Percentiles rank a stretch among this genome's conserved stretches.
Evolutionary conservation across 495 filamentous ascomycete species (phyloP).

Genomic region (Penicillium coprophilum): DNA sequence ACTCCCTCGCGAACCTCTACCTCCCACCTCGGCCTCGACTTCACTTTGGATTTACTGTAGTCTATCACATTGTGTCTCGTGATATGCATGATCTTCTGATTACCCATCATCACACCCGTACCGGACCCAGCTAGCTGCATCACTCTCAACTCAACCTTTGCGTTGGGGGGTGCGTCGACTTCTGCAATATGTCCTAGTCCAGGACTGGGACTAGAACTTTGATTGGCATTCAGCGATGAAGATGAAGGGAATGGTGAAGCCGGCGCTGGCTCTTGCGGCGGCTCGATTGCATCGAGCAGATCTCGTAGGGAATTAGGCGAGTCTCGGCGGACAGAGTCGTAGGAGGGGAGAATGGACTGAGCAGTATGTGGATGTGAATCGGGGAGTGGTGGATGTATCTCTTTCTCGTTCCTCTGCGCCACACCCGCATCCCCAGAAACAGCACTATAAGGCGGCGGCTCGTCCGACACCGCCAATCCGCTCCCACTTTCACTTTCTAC

Average conservation of each 20-base stretch:
- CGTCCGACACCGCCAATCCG: background rate
- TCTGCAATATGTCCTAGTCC: background rate
- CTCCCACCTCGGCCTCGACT: slow-evolving; percentile 23
- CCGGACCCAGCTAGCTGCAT: slow-evolving; percentile 16
- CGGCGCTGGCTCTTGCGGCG: slow-evolving; percentile 24
- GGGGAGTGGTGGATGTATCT: background rate
- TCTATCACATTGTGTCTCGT: slow-evolving; percentile 20
- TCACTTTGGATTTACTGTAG: slow-evolving; percentile 8
- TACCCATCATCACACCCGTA: slow-evolving; percentile 26
- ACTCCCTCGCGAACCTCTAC: slow-evolving; percentile 29
- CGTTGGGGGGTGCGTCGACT: background rate
- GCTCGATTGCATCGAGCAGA: slow-evolving; percentile 28
- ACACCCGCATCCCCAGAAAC: background rate
- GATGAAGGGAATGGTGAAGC: slow-evolving; percentile 13
- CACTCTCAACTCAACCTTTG: slow-evolving; percentile 18
- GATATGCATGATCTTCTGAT: slow-evolving; percentile 24
- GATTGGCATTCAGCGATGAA: background rate
- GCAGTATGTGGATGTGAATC: background rate
- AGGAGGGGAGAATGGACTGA: slow-evolving; percentile 9
- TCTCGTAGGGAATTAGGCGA: slow-evolving; percentile 21
- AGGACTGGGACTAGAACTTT: background rate
- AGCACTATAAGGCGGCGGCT: slow-evolving; percentile 10
- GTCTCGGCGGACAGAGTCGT: slow-evolving; percentile 18
- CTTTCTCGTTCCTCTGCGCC: background rate
- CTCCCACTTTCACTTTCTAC: background rate